Evolutionary conservation across 139 green algal genomes (phyloP).

Genomic region (Spirogloea muscicola): DNA sequence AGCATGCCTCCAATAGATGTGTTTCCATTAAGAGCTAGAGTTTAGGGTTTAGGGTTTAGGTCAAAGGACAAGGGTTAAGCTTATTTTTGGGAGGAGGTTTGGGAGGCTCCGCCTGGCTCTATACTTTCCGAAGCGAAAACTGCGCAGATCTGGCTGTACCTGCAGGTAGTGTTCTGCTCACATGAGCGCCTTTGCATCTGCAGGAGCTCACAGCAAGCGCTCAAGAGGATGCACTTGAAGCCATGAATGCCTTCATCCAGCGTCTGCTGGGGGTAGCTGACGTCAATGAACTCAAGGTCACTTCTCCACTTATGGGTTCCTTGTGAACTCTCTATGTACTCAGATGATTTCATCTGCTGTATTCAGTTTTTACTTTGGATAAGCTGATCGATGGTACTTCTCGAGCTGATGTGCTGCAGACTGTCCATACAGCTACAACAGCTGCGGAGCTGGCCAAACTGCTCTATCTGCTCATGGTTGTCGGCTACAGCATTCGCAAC

Average conservation of each 20-base stretch:
- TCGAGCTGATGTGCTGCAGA: background rate
- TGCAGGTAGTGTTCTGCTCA: conserved; percentile 1
- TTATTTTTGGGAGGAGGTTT: background rate
- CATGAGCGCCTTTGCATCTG: background rate
- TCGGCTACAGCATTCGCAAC: conserved; percentile 67
- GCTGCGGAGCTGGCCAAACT: conserved; percentile 64
- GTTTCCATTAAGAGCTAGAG: too few species aligned
- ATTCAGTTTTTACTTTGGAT: background rate
- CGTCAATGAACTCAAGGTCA: conserved; percentile 8
- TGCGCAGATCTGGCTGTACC: background rate
- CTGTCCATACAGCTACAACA: conserved; percentile 49
- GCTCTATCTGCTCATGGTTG: conserved; percentile 71
- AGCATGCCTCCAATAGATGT: background rate
- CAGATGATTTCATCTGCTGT: conserved; percentile 1
- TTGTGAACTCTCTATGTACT: background rate
- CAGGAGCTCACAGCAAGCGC: conserved; percentile 49
- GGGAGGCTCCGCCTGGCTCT: background rate
- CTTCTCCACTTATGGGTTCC: conserved; percentile 3
- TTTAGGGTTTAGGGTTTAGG: too few species aligned
- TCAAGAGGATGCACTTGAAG: conserved; percentile 69
- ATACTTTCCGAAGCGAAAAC: too few species aligned
- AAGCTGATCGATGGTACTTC: background rate
- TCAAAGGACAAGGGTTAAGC: background rate
- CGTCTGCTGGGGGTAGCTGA: conserved; percentile 59
- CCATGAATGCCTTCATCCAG: conserved; percentile 80